Evolutionary conservation across 768 basidiomycete species (phyloP).

Genomic region (Lactarius trivialis): DNA sequence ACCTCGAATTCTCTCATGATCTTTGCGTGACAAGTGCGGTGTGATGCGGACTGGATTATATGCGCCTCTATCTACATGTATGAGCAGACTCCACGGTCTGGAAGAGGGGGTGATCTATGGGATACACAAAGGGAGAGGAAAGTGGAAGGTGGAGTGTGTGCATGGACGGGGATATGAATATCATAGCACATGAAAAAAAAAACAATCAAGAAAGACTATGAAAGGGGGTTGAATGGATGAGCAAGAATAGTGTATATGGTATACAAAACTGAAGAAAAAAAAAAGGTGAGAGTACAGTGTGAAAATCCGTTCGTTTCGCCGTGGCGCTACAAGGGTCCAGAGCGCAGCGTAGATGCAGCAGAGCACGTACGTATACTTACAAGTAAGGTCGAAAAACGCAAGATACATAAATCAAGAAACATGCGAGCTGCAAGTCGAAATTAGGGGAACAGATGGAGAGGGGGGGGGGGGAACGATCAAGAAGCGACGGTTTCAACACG

Average conservation of each 20-base stretch:
- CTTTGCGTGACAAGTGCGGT: not conserved
- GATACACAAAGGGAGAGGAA: conserved; percentile 12
- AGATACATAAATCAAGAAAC: conserved; percentile 9
- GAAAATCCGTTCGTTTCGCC: conserved; percentile 10
- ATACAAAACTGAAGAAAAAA: not conserved
- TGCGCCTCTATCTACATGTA: conserved; percentile 18
- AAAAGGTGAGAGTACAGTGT: conserved; percentile 7
- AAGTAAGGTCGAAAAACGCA: conserved; percentile 1
- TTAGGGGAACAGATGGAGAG: not conserved
- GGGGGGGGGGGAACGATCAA: not conserved
- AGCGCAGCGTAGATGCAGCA: conserved; percentile 3
- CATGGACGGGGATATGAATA: conserved; percentile 7
- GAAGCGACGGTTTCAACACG: conserved; percentile 24
- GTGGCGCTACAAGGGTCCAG: not conserved
- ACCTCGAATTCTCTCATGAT: not conserved
- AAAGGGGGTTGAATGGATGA: too few species aligned
- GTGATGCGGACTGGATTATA: conserved; percentile 11
- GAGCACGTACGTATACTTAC: conserved; percentile 14
- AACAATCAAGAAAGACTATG: not conserved
- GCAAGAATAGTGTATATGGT: conserved; percentile 11
- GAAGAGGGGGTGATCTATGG: conserved; percentile 9
- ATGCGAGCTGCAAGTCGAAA: not conserved
- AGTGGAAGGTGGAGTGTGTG: not conserved
- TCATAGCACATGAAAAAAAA: conserved; percentile 4
- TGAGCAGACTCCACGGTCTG: conserved; percentile 1